Percentiles rank a stretch among this genome's conserved stretches.
Evolutionary conservation across 148 eudicot species (phyloP).

Genomic region (Amaranthus hypochondriacus): DNA sequence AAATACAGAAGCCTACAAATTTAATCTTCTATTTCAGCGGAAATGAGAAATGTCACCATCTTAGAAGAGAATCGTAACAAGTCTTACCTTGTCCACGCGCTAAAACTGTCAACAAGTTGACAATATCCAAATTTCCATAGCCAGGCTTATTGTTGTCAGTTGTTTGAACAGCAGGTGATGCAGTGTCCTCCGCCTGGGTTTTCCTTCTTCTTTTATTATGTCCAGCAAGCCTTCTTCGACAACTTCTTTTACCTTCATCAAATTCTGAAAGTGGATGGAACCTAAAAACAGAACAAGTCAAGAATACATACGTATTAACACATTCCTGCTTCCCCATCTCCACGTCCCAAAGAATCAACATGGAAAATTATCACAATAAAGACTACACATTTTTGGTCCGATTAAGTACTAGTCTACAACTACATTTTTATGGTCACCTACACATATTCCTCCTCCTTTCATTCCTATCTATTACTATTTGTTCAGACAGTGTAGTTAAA

Average conservation of each 20-base stretch:
- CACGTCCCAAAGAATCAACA: background rate
- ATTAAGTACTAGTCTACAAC: too few species aligned
- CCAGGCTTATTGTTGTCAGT: slow-evolving; percentile 11
- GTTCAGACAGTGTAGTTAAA: background rate
- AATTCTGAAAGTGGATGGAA: slow-evolving; percentile 85
- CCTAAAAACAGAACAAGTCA: slow-evolving; percentile 33
- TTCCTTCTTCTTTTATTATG: slow-evolving; percentile 91
- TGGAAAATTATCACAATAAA: too few species aligned
- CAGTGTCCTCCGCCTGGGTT: slow-evolving; percentile 74
- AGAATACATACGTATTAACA: background rate
- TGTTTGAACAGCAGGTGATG: slow-evolving; percentile 21
- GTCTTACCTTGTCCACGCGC: slow-evolving; percentile 31
- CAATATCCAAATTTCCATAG: slow-evolving; percentile 29
- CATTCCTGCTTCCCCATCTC: background rate
- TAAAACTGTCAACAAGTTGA: slow-evolving; percentile 31
- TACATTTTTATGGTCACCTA: too few species aligned
- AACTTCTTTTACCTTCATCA: slow-evolving; percentile 96
- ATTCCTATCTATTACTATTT: too few species aligned
- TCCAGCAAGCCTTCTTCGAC: slow-evolving; percentile 90
- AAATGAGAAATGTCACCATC: background rate
- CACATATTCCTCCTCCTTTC: too few species aligned
- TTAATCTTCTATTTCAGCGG: background rate
- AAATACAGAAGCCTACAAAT: slow-evolving; percentile 6
- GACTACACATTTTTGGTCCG: too few species aligned
- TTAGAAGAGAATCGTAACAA: background rate